Evolutionary conservation across 108 stramenopile genomes (phyloP).

Genomic region (Cyclotella distinguenda): DNA sequence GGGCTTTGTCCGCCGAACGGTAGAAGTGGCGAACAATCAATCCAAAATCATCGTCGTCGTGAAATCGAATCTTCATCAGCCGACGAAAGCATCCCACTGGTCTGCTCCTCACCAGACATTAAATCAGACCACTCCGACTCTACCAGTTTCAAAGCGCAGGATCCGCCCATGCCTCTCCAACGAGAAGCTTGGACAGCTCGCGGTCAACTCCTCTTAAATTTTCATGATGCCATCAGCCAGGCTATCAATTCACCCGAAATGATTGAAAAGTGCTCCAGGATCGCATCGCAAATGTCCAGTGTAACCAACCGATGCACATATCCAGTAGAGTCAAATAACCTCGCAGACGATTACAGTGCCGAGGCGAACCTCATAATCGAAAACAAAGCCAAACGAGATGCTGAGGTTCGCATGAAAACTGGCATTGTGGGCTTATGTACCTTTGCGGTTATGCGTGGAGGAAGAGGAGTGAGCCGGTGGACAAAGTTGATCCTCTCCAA

Average conservation of each 20-base stretch:
- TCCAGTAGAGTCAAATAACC: neutral
- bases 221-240: constrained; percentile 34
- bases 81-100: neutral
- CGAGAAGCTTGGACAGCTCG: constrained; percentile 46
- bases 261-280: constrained; percentile 27
- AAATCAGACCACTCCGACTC: too few relatives aligned
- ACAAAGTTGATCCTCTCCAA: constrained; percentile 1
- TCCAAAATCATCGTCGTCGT: neutral
- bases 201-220: constrained; percentile 32
- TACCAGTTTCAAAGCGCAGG: too few relatives aligned
- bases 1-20: constrained; percentile 1
- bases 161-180: neutral
- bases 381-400: constrained; percentile 34
- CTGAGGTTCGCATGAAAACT: constrained; percentile 19
- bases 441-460: constrained; percentile 19
- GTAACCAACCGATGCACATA: too few relatives aligned
- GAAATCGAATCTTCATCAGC: neutral
- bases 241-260: constrained; percentile 42
- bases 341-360: constrained; percentile 18
- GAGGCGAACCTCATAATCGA: constrained; percentile 36
- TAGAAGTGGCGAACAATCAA: neutral
- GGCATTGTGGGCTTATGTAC: constrained; percentile 19
- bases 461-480: constrained; percentile 6
- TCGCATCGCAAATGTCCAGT: constrained; percentile 17
- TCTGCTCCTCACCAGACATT: too few relatives aligned